Evolutionary conservation across 345 rosid genomes (phyloP).

Genomic region (Leavenworthia alabamica): DNA sequence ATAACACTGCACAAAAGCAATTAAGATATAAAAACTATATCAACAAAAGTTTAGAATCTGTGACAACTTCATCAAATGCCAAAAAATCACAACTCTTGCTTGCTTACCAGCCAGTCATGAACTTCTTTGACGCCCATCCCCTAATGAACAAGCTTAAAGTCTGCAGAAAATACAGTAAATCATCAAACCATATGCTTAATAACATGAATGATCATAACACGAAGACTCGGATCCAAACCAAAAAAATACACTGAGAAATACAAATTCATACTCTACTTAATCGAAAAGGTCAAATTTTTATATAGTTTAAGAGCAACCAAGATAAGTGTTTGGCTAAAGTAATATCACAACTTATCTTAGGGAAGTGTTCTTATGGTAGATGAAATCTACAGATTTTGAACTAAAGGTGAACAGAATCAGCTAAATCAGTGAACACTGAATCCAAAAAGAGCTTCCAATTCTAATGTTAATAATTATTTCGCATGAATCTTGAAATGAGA

Average conservation of each 20-base stretch:
- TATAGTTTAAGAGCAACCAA: background rate
- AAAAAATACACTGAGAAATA: background rate
- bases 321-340: background rate
- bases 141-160: slow-evolving; percentile 77
- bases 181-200: background rate
- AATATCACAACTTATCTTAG: background rate
- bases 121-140: slow-evolving; percentile 99
- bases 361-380: slow-evolving; percentile 5
- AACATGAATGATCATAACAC: background rate
- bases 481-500: background rate
- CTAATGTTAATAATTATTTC: background rate
- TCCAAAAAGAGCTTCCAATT: background rate
- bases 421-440: background rate
- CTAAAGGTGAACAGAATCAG: background rate
- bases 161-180: slow-evolving; percentile 36
- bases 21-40: slow-evolving; percentile 15
- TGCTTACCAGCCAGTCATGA: slow-evolving; percentile 94
- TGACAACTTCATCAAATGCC: background rate
- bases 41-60: background rate
- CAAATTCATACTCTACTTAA: background rate
- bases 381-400: slow-evolving; percentile 20
- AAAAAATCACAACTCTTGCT: background rate
- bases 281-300: background rate
- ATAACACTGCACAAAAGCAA: slow-evolving; percentile 67
- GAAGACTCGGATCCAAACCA: background rate